phyloP scores from a whole-genome alignment of 495 filamentous ascomycete species.

The Daldinia loculata region DNA sequence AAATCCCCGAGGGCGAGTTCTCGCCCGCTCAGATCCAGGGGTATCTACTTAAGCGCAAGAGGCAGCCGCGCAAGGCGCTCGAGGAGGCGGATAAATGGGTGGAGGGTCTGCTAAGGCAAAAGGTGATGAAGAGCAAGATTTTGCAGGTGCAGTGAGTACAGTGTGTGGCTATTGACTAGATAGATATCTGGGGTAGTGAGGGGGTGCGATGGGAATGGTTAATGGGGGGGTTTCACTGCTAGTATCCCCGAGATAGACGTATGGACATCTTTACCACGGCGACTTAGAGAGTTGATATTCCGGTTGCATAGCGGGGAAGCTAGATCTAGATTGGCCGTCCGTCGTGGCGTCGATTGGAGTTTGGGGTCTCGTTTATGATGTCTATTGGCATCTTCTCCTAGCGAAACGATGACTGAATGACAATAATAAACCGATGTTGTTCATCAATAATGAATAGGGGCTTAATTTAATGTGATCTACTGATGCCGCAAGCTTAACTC shows the following conservation, averaged over 20 bases:
- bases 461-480: neutral
- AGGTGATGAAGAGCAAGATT: slow-evolving; percentile 52
- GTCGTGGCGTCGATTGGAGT: neutral
- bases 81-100: slow-evolving; percentile 65
- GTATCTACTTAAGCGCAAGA: slow-evolving; percentile 71
- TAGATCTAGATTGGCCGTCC: neutral
- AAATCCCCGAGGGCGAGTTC: slow-evolving; percentile 60
- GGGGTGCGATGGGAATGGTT: neutral
- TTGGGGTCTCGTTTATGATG: neutral
- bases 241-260: too few species aligned
- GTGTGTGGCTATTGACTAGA: neutral
- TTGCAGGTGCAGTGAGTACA: slow-evolving; percentile 47
- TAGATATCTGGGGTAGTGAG: neutral
- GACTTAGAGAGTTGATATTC: too few species aligned
- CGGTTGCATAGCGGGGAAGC: neutral
- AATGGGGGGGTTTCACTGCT: neutral
- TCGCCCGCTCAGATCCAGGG: slow-evolving; percentile 78
- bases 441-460: neutral
- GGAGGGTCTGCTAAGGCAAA: slow-evolving; percentile 55
- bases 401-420: neutral
- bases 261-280: too few species aligned
- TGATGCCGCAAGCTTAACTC: neutral
- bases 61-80: slow-evolving; percentile 66
- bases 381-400: neutral
- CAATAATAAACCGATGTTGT: neutral